Percentiles rank a stretch among this genome's conserved stretches.
These are phyloP conservation scores for Starmerella vitae DNA, from an alignment of 805 yeast species.

Conservation along the genomic window DNA sequence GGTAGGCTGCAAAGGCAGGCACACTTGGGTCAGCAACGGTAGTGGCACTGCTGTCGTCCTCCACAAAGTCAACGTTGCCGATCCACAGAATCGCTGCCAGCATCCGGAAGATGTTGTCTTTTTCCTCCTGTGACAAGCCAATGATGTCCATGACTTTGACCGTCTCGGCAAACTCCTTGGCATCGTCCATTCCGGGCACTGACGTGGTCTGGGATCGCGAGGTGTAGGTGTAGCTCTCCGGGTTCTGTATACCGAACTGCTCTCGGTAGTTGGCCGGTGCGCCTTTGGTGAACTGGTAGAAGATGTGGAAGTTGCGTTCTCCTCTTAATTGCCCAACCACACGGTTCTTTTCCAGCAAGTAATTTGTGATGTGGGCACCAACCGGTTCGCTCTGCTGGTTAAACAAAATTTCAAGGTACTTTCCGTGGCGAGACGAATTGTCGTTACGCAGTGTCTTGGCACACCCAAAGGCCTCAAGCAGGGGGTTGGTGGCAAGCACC, in stretches of 20 bases:
- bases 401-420: conserved; percentile 82
- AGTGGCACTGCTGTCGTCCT: conserved; percentile 70
- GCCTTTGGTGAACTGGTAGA: conserved; percentile 87
- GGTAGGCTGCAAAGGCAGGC: conserved; percentile 87
- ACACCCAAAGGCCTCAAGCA: conserved; percentile 83
- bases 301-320: conserved; percentile 94
- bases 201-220: conserved; percentile 72
- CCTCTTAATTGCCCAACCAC: conserved; percentile 88
- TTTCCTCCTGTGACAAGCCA: conserved; percentile 71
- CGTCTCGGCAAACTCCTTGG: conserved; percentile 65
- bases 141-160: conserved; percentile 74
- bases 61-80: conserved; percentile 78
- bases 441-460: conserved; percentile 83
- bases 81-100: conserved; percentile 84
- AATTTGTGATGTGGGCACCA: conserved; percentile 91
- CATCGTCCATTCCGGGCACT: conserved; percentile 79
- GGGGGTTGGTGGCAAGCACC: conserved; percentile 94
- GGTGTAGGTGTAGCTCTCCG: conserved; percentile 85
- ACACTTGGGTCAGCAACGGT: conserved; percentile 72
- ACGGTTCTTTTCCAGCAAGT: conserved; percentile 84
- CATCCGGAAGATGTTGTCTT: conserved; percentile 77
- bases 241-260: conserved; percentile 77
- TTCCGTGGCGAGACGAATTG: conserved; percentile 85
- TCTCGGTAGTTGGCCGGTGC: conserved; percentile 77
- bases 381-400: conserved; percentile 74